Percentiles rank a stretch among this genome's conserved stretches.
Evolutionary conservation across 352 stramenopile species (phyloP).

Genomic region (Globisporangium heterothallicum): DNA sequence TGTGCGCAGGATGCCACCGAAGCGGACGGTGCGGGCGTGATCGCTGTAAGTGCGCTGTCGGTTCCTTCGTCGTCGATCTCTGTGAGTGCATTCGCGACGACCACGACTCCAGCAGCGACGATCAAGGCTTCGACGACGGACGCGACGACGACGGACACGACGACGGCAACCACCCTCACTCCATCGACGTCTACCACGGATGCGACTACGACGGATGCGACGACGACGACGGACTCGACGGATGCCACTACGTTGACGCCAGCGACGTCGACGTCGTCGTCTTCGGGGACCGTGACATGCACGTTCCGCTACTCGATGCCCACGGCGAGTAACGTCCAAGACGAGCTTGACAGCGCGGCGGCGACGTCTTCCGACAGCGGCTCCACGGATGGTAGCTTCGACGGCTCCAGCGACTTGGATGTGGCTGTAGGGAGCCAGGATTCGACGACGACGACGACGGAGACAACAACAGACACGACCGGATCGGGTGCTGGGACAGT

Average conservation of each 20-base stretch:
- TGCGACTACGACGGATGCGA: constrained; percentile 4
- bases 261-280: constrained; percentile 4
- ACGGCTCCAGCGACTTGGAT: constrained; percentile 11
- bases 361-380: constrained; percentile 4
- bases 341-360: constrained; percentile 20
- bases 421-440: constrained; percentile 14
- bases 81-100: constrained; percentile 12
- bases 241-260: background rate
- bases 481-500: background rate
- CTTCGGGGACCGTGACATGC: constrained; percentile 26
- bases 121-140: constrained; percentile 7
- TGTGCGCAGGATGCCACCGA: background rate
- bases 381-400: constrained; percentile 17
- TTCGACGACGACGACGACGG: constrained; percentile 4
- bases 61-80: constrained; percentile 2
- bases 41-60: constrained; percentile 7
- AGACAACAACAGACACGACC: constrained; percentile 8
- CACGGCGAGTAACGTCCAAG: constrained; percentile 38
- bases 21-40: constrained; percentile 7
- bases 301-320: constrained; percentile 53
- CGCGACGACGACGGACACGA: constrained; percentile 2
- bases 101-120: background rate
- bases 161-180: background rate
- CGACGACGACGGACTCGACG: constrained; percentile 3
- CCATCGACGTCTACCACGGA: constrained; percentile 4